These are phyloP conservation scores for Colletotrichum liriopes DNA, from an alignment of 2,329 filamentous ascomycete species.

Conservation along the genomic window DNA sequence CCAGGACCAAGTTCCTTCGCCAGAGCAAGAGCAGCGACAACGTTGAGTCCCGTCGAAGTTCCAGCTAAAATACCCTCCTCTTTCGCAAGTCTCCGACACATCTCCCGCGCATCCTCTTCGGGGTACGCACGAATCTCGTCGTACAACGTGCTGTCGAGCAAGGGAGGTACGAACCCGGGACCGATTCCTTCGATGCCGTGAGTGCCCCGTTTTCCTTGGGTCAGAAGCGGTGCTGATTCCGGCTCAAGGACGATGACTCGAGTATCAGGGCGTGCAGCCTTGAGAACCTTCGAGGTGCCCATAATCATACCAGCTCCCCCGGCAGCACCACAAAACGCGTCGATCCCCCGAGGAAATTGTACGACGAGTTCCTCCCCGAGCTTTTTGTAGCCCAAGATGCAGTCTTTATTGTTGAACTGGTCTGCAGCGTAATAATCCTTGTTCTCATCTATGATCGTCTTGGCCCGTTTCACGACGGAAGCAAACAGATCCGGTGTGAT, in stretches of 20 bases:
- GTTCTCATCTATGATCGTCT: constrained; percentile 12
- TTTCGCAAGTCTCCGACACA: constrained; percentile 34
- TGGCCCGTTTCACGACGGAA: constrained; percentile 11
- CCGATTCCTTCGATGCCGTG: constrained; percentile 32
- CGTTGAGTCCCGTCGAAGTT: constrained; percentile 23
- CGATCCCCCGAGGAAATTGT: constrained; percentile 37
- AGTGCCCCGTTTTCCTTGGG: constrained; percentile 8
- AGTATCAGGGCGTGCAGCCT: constrained; percentile 1
- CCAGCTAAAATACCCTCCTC: constrained; percentile 34
- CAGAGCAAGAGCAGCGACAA: constrained; percentile 9
- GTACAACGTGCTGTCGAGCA: constrained; percentile 23
- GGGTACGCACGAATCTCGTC: constrained; percentile 23
- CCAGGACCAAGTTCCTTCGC: constrained; percentile 32
- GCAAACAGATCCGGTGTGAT: constrained; percentile 38
- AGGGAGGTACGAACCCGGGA: constrained; percentile 16
- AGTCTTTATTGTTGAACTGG: constrained; percentile 41
- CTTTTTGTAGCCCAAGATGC: constrained; percentile 32
- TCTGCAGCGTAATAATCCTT: constrained; percentile 25
- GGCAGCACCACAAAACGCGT: constrained; percentile 41
- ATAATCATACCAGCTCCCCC: constrained; percentile 42
- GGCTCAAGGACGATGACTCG: constrained; percentile 33
- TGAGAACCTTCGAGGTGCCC: constrained; percentile 30
- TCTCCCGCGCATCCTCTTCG: constrained; percentile 28
- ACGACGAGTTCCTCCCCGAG: constrained; percentile 26
- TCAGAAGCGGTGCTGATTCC: constrained; percentile 6